Evolutionary conservation across 164 flowering plant species (phyloP).

Genomic region (Vitis rotundifolia): DNA sequence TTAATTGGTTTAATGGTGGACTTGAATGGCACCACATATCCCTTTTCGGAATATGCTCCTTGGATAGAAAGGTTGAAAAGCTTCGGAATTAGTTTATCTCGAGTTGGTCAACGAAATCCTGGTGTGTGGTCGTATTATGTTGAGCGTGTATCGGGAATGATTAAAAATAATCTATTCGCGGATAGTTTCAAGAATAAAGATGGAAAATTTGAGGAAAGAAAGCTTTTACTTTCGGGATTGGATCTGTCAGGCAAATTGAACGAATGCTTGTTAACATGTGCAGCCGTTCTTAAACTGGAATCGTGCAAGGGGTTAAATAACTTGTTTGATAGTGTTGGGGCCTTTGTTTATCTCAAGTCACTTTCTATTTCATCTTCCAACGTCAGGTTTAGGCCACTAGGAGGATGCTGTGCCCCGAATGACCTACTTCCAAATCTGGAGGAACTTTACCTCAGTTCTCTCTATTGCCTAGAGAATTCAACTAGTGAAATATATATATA

Average conservation of each 20-base stretch:
- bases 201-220: not conserved
- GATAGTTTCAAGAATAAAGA: not conserved
- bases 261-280: constrained; percentile 2
- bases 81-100: not conserved
- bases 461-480: not conserved
- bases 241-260: constrained; percentile 9
- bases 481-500: too few species aligned
- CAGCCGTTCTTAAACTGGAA: constrained; percentile 1
- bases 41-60: not conserved
- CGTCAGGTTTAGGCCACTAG: not conserved
- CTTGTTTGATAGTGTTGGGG: not conserved
- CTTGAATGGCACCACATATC: not conserved
- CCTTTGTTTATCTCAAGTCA: constrained; percentile 6
- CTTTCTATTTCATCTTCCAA: constrained; percentile 2
- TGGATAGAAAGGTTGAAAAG: constrained; percentile 8
- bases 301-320: constrained; percentile 2
- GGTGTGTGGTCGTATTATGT: too few species aligned
- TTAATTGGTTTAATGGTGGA: not conserved
- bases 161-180: too few species aligned
- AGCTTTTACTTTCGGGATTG: constrained; percentile 1
- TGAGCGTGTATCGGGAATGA: too few species aligned
- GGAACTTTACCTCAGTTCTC: constrained; percentile 5
- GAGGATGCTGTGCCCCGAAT: constrained; percentile 6
- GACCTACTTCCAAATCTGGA: constrained; percentile 17
- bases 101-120: too few species aligned